Evolutionary conservation across 2,329 filamentous ascomycete genomes (phyloP).

Genomic region (Seiridium cupressi): DNA sequence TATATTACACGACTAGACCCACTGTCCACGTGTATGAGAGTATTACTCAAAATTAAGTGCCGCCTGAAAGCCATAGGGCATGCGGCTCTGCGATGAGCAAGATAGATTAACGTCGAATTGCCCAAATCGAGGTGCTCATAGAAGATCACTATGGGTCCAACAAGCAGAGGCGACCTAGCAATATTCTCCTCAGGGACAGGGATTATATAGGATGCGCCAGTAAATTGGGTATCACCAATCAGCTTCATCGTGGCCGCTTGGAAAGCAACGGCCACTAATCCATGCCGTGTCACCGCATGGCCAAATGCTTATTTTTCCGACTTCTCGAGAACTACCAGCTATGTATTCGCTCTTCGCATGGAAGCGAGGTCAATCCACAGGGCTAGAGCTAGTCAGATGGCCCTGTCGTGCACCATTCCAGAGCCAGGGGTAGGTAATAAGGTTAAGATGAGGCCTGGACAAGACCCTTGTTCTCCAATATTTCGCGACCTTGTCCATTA

Average conservation of each 20-base stretch:
- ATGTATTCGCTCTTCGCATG: neutral
- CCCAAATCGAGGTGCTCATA: neutral
- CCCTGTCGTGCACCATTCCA: neutral
- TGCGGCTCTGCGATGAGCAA: too few species aligned
- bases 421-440: neutral
- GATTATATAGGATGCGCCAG: too few species aligned
- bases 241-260: too few species aligned
- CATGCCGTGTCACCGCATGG: neutral
- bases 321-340: neutral
- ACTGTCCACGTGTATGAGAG: too few species aligned
- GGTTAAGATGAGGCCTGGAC: neutral
- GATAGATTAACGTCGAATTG: neutral
- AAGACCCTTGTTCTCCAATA: neutral
- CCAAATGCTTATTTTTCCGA: neutral
- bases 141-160: neutral
- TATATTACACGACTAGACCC: too few species aligned
- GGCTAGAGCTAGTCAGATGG: neutral
- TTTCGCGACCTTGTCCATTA: neutral
- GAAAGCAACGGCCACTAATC: neutral
- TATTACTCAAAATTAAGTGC: too few species aligned
- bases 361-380: neutral
- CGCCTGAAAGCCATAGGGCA: neutral
- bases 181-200: too few species aligned
- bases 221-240: too few species aligned
- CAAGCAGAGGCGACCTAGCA: too few species aligned